Conservation (phyloP, 768 basidiomycete genomes). For the Daedalea quercina region DNA sequence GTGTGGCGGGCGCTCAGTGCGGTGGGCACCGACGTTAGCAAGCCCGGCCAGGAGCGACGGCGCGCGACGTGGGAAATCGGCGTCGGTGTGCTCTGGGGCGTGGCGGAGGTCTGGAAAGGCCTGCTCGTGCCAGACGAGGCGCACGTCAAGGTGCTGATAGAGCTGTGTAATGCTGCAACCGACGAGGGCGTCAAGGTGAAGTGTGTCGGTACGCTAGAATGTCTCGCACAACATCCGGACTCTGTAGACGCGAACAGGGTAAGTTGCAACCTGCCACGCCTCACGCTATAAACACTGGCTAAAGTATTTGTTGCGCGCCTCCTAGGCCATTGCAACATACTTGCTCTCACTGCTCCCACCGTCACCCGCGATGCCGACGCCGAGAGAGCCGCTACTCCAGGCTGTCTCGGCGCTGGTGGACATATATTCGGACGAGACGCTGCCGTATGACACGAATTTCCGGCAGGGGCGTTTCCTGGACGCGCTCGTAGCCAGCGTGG, state of each 20-base stretch:
- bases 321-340: constrained; percentile 56
- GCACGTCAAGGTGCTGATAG: constrained; percentile 60
- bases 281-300: no score
- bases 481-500: constrained; percentile 50
- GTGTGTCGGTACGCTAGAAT: constrained; percentile 82
- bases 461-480: constrained; percentile 51
- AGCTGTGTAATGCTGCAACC: constrained; percentile 48
- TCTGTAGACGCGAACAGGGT: constrained; percentile 65
- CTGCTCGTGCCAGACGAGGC: constrained; percentile 54
- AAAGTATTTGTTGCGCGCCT: neutral
- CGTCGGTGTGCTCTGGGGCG: constrained; percentile 82
- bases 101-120: constrained; percentile 73
- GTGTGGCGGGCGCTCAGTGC: constrained; percentile 57
- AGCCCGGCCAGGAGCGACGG: constrained; percentile 59
- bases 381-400: constrained; percentile 70
- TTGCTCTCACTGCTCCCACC: constrained; percentile 58
- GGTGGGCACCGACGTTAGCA: constrained; percentile 48
- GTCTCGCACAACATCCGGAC: constrained; percentile 64
- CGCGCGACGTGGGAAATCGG: constrained; percentile 75
- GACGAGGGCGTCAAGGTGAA: constrained; percentile 59
- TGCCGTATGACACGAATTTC: constrained; percentile 80
- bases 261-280: constrained; percentile 10
- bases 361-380: constrained; percentile 32
- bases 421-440: constrained; percentile 84
- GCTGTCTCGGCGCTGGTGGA: constrained; percentile 81